Evolutionary conservation across 345 rosid species (phyloP).

Genomic region (Acer yangbiense): DNA sequence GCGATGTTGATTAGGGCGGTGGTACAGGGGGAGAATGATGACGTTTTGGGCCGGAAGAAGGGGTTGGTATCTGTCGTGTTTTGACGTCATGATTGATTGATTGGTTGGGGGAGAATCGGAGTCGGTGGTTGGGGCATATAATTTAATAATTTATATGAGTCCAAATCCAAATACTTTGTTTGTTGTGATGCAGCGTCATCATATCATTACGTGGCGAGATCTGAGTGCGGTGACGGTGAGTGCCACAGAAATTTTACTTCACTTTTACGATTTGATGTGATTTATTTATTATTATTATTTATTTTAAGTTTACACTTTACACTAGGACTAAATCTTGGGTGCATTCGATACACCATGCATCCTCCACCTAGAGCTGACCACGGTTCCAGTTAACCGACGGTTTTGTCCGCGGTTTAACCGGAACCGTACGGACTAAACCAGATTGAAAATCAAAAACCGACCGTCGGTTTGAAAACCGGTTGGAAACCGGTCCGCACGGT

Average conservation of each 20-base stretch:
- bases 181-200: not conserved
- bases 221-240: not conserved
- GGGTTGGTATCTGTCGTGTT: constrained; percentile 43
- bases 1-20: constrained; percentile 26
- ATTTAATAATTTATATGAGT: not conserved
- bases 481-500: too few species aligned
- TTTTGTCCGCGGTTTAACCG: too few species aligned
- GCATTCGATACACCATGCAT: too few species aligned
- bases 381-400: too few species aligned
- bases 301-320: too few species aligned
- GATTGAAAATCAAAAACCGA: too few species aligned
- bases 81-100: constrained; percentile 38
- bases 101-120: not conserved
- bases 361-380: too few species aligned
- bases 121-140: not conserved
- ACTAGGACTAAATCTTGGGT: too few species aligned
- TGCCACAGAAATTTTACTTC: not conserved
- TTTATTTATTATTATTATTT: too few species aligned
- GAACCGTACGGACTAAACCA: too few species aligned
- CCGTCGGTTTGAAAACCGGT: too few species aligned
- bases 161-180: not conserved
- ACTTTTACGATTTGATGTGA: not conserved
- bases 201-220: not conserved
- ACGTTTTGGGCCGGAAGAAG: constrained; percentile 53
- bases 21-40: constrained; percentile 50